These are phyloP conservation scores for Xylaria arbuscula DNA, from an alignment of 2,329 filamentous ascomycete species.

Conservation along the genomic window DNA sequence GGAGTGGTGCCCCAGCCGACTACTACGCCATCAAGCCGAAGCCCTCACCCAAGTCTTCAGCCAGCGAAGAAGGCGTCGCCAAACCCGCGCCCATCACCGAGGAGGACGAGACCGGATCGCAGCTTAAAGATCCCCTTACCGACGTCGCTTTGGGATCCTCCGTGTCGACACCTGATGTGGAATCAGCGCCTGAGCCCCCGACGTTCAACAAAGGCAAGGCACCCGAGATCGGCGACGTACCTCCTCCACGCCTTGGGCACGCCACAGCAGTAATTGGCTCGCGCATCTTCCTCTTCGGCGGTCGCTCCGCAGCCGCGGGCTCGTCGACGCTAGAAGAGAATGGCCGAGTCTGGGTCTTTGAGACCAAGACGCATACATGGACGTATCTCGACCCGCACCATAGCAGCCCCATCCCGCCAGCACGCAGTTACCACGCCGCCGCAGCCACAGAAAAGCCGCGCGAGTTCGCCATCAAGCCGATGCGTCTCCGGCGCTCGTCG, in stretches of 20 bases:
- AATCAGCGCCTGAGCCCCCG: slow-evolving; percentile 26
- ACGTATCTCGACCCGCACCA: slow-evolving; percentile 67
- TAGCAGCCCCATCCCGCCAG: slow-evolving; percentile 63
- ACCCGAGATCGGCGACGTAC: slow-evolving; percentile 58
- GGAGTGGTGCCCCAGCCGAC: slow-evolving; percentile 67
- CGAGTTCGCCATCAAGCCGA: slow-evolving; percentile 56
- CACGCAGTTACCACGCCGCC: slow-evolving; percentile 78
- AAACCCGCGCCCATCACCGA: slow-evolving; percentile 41
- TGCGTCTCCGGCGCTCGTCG: slow-evolving; percentile 52
- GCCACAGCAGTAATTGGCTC: slow-evolving; percentile 74
- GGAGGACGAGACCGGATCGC: slow-evolving; percentile 45
- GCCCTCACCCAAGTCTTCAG: slow-evolving; percentile 47
- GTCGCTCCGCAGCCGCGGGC: slow-evolving; percentile 71
- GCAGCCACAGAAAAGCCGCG: slow-evolving; percentile 68
- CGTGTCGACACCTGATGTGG: slow-evolving; percentile 32
- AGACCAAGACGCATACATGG: slow-evolving; percentile 74
- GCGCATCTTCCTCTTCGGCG: slow-evolving; percentile 84
- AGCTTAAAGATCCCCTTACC: slow-evolving; percentile 54
- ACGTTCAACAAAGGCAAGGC: slow-evolving; percentile 48
- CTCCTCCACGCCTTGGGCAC: slow-evolving; percentile 77
- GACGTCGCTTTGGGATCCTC: slow-evolving; percentile 56
- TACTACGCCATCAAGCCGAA: slow-evolving; percentile 67
- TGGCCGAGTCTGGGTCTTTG: slow-evolving; percentile 81
- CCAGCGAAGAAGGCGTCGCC: slow-evolving; percentile 34
- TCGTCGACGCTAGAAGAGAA: slow-evolving; percentile 77